These are phyloP conservation scores for Rhizopus stolonifer DNA, from an alignment of 371 early-diverging fungal species.

Conservation along the genomic window DNA sequence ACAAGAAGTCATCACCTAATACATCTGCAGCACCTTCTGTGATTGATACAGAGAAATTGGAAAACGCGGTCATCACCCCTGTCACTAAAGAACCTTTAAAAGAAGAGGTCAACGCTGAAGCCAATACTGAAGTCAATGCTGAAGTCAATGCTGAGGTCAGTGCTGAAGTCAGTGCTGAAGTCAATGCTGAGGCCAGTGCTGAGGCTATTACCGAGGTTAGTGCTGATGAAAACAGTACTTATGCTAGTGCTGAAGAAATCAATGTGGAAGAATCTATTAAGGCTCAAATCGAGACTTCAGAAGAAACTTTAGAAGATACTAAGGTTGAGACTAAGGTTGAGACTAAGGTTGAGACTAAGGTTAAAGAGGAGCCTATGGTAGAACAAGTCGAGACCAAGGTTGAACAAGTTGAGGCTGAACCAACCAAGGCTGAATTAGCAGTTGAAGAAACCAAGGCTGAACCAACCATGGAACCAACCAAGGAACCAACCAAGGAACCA, in stretches of 20 bases:
- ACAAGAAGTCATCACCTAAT: conserved; percentile 16
- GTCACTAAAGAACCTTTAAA: neutral
- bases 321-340: neutral
- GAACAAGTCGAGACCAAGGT: neutral
- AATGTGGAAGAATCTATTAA: neutral
- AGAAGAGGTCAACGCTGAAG: neutral
- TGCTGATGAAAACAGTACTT: neutral
- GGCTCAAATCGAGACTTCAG: neutral
- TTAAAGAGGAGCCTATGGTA: neutral
- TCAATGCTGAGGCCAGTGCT: neutral
- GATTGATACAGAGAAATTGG: conserved; percentile 4
- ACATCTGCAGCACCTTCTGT: neutral
- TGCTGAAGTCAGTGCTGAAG: neutral
- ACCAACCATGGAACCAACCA: neutral
- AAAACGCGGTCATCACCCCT: neutral
- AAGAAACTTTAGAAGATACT: neutral
- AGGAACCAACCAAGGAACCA: no score
- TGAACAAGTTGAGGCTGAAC: conserved; percentile 3
- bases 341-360: neutral
- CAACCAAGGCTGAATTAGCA: neutral
- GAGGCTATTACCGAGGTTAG: neutral
- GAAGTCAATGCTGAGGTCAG: neutral
- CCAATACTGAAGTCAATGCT: conserved; percentile 1
- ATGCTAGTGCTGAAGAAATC: neutral
- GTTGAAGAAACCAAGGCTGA: conserved; percentile 5